Base-by-base conservation (phyloP, 345 rosid species). In the Litchi chinensis region DNA sequence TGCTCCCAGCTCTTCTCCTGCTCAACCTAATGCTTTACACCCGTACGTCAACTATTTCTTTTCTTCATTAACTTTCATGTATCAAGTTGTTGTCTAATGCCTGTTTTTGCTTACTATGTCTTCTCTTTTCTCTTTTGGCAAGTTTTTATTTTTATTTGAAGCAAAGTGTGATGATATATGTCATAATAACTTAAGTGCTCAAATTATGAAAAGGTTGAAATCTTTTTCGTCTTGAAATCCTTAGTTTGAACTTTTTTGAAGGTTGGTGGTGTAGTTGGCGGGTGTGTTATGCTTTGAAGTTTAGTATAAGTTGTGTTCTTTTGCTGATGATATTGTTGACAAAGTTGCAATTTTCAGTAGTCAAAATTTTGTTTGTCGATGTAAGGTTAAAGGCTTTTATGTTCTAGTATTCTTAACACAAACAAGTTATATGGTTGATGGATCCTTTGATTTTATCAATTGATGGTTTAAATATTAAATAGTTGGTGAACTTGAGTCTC, bases 1-100 rank as follows among this genome's bases (percentile, higher is more conserved):
- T 7, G 79, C 69, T 75, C 75, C 75, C 37, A 80, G 65, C 70
- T 64, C 82, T 13, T 74, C 76, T 40, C 46, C 60, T 9, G 28
- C 63, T 13, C 52, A 15, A 52, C 78, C 70, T 19, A 10, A 70
- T 10, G 59, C 82, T 59, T 60, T 70, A 2, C 75, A 80, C 40
- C 74, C 79, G 82, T 80, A 39, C 19, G 79, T 22, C 5, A 4
- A 8, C 16, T 6, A 12, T 46, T 26, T 11, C 11, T 73, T 18
- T 32, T 24, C 7, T 37, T 16, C 11, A 24, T 12, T 46, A n/a
- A 60, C 64, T 24, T 70, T 70, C 24, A 54, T 71, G 65, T 32
- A 28, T 54, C 28, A 37, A 19, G 3, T 37, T 72, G 10, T 3
- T 54, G 28, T n/a, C 12, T 32, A 32, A 32, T 3, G 37, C 4